phyloP scores from a whole-genome alignment of 129 eudicot genomes.

The Silybum marianum region DNA sequence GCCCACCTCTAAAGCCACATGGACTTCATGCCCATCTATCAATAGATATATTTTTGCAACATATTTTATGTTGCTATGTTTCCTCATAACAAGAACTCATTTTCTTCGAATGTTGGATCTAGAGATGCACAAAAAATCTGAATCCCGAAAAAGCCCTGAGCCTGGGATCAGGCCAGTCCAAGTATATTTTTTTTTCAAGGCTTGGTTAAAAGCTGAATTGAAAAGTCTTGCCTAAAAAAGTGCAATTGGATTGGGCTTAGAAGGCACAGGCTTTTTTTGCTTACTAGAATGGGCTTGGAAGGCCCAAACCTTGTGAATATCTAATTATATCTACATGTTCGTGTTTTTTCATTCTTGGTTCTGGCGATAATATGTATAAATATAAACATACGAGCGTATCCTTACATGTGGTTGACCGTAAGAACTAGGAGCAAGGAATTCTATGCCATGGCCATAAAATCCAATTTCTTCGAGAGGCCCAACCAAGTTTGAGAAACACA shows the following conservation, averaged over 20 bases:
- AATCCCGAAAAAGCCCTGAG: too few species aligned
- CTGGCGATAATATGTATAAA: not conserved
- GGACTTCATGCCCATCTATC: not conserved
- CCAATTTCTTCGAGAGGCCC: conserved; percentile 62
- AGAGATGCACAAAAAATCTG: not conserved
- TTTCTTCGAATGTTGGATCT: not conserved
- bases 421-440: conserved; percentile 47
- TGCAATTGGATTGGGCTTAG: too few species aligned
- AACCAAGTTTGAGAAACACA: conserved; percentile 58
- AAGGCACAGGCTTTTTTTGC: too few species aligned
- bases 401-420: conserved; percentile 66
- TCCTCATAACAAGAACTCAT: not conserved
- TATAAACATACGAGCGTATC: not conserved
- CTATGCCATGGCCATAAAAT: conserved; percentile 51
- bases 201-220: too few species aligned
- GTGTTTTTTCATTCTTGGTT: not conserved
- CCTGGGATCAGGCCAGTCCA: too few species aligned
- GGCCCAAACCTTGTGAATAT: not conserved
- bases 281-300: not conserved
- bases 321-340: not conserved
- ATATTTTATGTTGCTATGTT: not conserved
- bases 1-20: not conserved
- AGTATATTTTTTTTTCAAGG: too few species aligned
- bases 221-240: too few species aligned
- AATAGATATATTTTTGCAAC: not conserved